Evolutionary conservation across 192 early-diverging fungal genomes (phyloP).

Genomic region (Gamsiella multidivaricata): DNA sequence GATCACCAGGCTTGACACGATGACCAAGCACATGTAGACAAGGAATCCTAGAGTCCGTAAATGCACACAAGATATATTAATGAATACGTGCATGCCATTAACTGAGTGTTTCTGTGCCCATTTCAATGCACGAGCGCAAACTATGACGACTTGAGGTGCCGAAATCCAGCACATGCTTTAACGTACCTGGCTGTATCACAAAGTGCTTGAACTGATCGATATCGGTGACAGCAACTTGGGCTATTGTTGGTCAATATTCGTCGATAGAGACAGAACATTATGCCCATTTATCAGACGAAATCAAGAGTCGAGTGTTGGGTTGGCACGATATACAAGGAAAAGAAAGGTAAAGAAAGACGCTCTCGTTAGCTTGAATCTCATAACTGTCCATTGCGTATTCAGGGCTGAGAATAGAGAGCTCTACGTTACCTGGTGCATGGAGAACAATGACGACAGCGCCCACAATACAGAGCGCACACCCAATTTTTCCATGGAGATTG

Average conservation of each 20-base stretch:
- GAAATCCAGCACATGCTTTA: not conserved
- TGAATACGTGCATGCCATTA: no score
- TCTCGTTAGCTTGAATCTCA: not conserved
- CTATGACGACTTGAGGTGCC: not conserved
- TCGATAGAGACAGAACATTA: no score
- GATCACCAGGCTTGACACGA: conserved; percentile 51
- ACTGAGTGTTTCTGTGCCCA: not conserved
- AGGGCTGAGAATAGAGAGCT: no score
- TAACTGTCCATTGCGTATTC: no score
- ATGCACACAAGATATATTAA: not conserved
- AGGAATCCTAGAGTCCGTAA: conserved; percentile 61
- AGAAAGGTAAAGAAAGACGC: not conserved
- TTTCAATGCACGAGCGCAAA: not conserved
- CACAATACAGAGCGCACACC: conserved; percentile 73
- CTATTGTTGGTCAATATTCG: conserved; percentile 5
- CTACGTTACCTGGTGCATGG: conserved; percentile 60
- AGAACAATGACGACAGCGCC: conserved; percentile 66
- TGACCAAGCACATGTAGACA: conserved; percentile 61
- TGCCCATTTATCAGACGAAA: no score
- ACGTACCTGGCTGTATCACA: conserved; percentile 67
- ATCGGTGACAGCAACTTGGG: conserved; percentile 73
- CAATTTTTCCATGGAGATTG: conserved; percentile 71
- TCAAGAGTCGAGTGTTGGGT: no score
- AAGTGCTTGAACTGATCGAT: conserved; percentile 82
- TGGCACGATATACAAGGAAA: not conserved